These are phyloP conservation scores for Asterophora parasitica DNA, from an alignment of 768 basidiomycete species.

Conservation along the genomic window DNA sequence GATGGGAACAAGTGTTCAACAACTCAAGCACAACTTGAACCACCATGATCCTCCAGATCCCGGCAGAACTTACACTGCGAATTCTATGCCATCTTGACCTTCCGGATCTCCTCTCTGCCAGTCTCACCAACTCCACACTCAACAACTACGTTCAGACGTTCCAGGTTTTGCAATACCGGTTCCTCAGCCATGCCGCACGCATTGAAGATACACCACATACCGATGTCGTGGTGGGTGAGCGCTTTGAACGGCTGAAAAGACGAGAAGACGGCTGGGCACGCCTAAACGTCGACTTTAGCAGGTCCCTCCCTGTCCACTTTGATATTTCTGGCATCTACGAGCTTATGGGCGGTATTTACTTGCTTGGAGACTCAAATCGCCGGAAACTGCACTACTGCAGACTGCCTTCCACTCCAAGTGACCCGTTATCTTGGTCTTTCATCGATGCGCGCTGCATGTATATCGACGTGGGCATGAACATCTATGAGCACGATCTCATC, in stretches of 20 bases:
- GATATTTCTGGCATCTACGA: conserved; percentile 35
- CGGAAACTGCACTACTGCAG: conserved; percentile 27
- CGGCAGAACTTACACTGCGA: conserved; percentile 24
- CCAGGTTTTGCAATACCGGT: conserved; percentile 26
- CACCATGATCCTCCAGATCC: conserved; percentile 19
- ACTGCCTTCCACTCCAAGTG: conserved; percentile 25
- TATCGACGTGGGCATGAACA: conserved; percentile 36
- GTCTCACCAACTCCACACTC: conserved; percentile 19
- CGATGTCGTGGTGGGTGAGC: conserved; percentile 13
- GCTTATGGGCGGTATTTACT: conserved; percentile 33
- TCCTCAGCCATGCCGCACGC: conserved; percentile 22
- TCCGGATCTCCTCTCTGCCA: conserved; percentile 20
- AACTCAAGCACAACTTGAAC: too few relatives aligned
- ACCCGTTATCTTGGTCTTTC: conserved; percentile 23
- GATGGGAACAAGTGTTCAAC: too few relatives aligned
- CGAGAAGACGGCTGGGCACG: conserved; percentile 29
- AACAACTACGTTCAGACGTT: conserved; percentile 23
- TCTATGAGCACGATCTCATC: conserved; percentile 39
- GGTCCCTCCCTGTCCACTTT: conserved; percentile 23
- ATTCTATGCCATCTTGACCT: conserved; percentile 25
- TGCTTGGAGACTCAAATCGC: conserved; percentile 27
- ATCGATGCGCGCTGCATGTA: conserved; percentile 25
- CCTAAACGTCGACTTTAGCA: conserved; percentile 21
- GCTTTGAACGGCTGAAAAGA: conserved; percentile 20
- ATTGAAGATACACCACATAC: conserved; percentile 25